A percentile compares a stretch with the other conserved stretches of the same genome.
These are phyloP conservation scores for Colletotrichum simmondsii DNA, from an alignment of 2,329 filamentous ascomycete genomes.

Conservation along the genomic window DNA sequence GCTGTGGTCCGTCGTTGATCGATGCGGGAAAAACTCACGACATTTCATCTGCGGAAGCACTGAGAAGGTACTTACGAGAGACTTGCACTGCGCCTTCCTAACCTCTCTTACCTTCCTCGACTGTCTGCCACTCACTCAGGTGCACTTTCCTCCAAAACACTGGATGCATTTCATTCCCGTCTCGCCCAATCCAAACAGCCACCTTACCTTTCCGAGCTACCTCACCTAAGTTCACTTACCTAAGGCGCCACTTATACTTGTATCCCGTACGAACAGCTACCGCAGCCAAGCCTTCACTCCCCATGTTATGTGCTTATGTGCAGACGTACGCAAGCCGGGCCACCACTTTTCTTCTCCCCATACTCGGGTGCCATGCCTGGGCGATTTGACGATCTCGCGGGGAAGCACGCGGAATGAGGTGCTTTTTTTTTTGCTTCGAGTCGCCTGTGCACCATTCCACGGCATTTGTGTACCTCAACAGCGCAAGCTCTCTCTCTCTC, in stretches of 20 bases:
- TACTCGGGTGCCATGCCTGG: background rate
- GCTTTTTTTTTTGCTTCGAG: background rate
- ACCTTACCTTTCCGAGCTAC: background rate
- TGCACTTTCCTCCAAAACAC: background rate
- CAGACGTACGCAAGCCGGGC: background rate
- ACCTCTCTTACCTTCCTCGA: background rate
- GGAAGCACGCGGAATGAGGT: background rate
- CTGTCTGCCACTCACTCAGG: background rate
- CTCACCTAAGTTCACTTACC: too few species aligned
- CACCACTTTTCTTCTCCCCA: background rate
- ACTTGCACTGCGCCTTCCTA: background rate
- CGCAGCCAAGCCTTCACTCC: background rate
- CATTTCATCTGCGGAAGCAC: too few species aligned
- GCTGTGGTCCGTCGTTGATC: slow-evolving; percentile 29
- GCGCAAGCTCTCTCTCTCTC: background rate
- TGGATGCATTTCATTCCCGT: background rate
- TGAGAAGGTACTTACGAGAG: slow-evolving; percentile 3
- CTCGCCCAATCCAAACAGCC: background rate
- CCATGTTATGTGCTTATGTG: background rate
- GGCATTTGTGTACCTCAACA: background rate
- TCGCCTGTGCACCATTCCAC: slow-evolving; percentile 8
- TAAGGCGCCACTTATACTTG: background rate
- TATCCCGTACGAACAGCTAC: background rate
- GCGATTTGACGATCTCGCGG: slow-evolving; percentile 9
- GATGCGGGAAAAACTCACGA: slow-evolving; percentile 1